phyloP scores from a whole-genome alignment of 345 rosid genomes.

The Boechera retrofracta region DNA sequence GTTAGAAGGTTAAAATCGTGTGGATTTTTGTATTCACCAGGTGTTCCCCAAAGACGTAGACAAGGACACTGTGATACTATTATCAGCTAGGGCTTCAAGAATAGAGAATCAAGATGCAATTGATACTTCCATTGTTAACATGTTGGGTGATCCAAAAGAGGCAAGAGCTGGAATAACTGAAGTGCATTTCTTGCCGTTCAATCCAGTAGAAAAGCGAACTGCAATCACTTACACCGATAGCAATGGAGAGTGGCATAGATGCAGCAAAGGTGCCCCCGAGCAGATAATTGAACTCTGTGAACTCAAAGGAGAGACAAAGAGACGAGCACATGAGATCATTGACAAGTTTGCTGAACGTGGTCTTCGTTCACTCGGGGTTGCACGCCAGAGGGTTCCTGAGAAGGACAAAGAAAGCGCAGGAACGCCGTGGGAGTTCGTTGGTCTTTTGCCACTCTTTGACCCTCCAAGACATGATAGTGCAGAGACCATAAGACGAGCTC shows the following conservation, averaged over 20 bases:
- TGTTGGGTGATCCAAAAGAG: conserved; percentile 86
- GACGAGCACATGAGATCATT: conserved; percentile 70
- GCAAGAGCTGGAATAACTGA: conserved; percentile 79
- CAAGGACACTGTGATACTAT: conserved; percentile 58
- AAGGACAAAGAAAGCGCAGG: conserved; percentile 70
- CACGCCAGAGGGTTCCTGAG: conserved; percentile 64
- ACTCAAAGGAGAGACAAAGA: conserved; percentile 58
- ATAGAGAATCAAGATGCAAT: conserved; percentile 95
- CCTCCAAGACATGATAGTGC: conserved; percentile 99
- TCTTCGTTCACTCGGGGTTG: conserved; percentile 75
- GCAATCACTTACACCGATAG: conserved; percentile 77
- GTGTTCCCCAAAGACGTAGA: conserved; percentile 59
- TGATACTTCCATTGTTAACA: conserved; percentile 87
- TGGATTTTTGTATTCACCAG: conserved; percentile 40
- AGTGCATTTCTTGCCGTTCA: conserved; percentile 82
- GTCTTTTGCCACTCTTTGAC: conserved; percentile 88
- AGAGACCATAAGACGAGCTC: conserved; percentile 86
- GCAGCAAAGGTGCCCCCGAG: conserved; percentile 89
- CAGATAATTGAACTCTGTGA: conserved; percentile 63
- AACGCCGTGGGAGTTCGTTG: conserved; percentile 82
- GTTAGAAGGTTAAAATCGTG: background rate
- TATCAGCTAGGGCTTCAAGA: conserved; percentile 92
- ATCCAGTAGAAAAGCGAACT: conserved; percentile 88
- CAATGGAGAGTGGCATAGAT: conserved; percentile 72
- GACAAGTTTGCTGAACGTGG: conserved; percentile 90